Evolutionary conservation across 768 basidiomycete species (phyloP).

Genomic region (Lactifluus rugatus): DNA sequence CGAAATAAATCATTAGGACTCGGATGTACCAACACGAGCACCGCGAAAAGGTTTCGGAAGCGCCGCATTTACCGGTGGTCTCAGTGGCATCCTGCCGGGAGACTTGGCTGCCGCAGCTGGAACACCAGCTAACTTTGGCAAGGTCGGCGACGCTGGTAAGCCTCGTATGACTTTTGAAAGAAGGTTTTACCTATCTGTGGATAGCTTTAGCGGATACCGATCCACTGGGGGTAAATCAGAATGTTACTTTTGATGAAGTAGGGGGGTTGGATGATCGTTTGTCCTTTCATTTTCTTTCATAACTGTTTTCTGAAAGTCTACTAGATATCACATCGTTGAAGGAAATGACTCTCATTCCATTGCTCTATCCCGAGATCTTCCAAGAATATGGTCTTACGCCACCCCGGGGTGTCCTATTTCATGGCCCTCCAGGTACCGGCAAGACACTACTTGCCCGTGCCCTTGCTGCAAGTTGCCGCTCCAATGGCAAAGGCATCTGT

Average conservation of each 20-base stretch:
- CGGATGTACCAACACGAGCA: constrained; percentile 55
- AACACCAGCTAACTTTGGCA: constrained; percentile 79
- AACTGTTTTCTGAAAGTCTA: neutral
- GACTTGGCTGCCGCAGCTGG: constrained; percentile 61
- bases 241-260: constrained; percentile 93
- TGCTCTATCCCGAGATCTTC: constrained; percentile 95
- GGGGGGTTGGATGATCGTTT: constrained; percentile 91
- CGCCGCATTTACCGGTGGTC: constrained; percentile 34
- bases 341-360: constrained; percentile 95
- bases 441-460: constrained; percentile 93
- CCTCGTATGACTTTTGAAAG: constrained; percentile 4
- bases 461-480: constrained; percentile 83
- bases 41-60: constrained; percentile 58
- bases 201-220: constrained; percentile 88
- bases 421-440: constrained; percentile 98
- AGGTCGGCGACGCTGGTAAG: constrained; percentile 68
- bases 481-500: constrained; percentile 84
- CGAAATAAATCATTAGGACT: constrained; percentile 48
- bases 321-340: constrained; percentile 92
- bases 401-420: constrained; percentile 92
- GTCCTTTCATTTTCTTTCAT: constrained; percentile 20
- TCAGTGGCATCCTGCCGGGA: constrained; percentile 49
- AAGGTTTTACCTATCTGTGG: constrained; percentile 14
- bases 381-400: constrained; percentile 90
- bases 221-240: constrained; percentile 86